phyloP scores from a whole-genome alignment of 202 grass and related monocot species.

The Digitaria exilis region DNA sequence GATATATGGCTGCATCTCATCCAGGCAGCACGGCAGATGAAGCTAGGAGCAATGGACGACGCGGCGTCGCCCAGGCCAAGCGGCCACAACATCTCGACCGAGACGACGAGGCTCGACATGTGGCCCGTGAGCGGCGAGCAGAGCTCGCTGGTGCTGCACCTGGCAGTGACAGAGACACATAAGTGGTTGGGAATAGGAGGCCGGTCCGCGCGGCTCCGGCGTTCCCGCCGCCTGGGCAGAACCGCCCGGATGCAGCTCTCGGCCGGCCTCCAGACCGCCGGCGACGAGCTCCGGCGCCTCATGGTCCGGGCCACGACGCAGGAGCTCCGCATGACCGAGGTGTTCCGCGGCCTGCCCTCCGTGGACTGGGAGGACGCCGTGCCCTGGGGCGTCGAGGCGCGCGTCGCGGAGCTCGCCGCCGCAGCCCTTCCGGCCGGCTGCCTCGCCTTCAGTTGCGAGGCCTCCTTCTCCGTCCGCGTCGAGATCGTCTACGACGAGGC shows the following conservation, averaged over 20 bases:
- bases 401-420: background rate
- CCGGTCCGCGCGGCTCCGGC: background rate
- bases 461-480: background rate
- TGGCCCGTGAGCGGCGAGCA: too few species aligned
- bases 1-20: too few species aligned
- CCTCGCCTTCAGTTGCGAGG: background rate
- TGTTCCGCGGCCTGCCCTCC: background rate
- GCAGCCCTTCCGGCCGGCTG: background rate
- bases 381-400: background rate
- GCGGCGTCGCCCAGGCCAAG: background rate
- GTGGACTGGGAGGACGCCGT: background rate
- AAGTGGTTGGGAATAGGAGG: background rate
- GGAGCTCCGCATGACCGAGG: background rate
- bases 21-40: too few species aligned
- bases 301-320: background rate
- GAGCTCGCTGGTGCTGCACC: background rate
- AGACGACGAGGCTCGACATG: background rate
- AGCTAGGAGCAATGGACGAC: too few species aligned
- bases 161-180: background rate
- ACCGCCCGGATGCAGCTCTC: background rate
- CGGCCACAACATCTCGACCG: background rate
- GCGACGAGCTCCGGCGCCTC: slow-evolving; percentile 1
- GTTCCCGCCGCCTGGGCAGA: background rate
- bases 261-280: too few species aligned
- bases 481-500: background rate